Conservation (phyloP, 75 land plant genomes). For the Cupressus sempervirens region DNA sequence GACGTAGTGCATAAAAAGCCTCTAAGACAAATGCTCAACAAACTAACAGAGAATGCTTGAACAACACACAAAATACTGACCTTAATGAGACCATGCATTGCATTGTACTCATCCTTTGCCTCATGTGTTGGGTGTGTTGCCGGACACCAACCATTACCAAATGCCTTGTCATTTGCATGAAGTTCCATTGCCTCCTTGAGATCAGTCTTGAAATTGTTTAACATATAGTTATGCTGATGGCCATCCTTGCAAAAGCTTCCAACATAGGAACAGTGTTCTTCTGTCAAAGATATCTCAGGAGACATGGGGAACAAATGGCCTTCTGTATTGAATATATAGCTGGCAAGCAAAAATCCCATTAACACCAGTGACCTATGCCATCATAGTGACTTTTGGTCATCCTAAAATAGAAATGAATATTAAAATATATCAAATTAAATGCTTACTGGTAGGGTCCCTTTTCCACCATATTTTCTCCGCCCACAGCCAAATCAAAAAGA, state of each 20-base stretch:
- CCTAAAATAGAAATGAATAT: not conserved
- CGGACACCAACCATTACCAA: not conserved
- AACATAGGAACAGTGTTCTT: slow-evolving; percentile 73
- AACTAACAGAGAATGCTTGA: not conserved
- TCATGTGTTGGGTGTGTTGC: slow-evolving; percentile 16
- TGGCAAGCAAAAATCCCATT: slow-evolving; percentile 17
- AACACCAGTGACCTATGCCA: not conserved
- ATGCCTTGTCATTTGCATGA: slow-evolving; percentile 25
- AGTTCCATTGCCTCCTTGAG: slow-evolving; percentile 9
- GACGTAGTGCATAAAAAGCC: not conserved
- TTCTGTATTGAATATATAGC: slow-evolving; percentile 93
- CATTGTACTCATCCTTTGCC: slow-evolving; percentile 12
- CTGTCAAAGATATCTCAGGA: slow-evolving; percentile 81
- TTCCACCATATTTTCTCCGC: slow-evolving; percentile 87
- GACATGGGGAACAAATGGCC: slow-evolving; percentile 92
- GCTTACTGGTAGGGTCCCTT: slow-evolving; percentile 96
- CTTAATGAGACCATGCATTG: slow-evolving; percentile 38
- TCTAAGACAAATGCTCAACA: not conserved
- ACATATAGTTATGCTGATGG: slow-evolving; percentile 12
- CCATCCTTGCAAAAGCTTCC: slow-evolving; percentile 65
- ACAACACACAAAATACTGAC: slow-evolving; percentile 17
- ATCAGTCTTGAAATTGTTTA: slow-evolving; percentile 12
- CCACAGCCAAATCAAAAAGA: slow-evolving; percentile 94
- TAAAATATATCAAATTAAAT: not conserved
- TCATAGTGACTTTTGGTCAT: not conserved